These are phyloP conservation scores for Cercospora berteroae DNA, from an alignment of 2,329 filamentous ascomycete species.

Conservation along the genomic window DNA sequence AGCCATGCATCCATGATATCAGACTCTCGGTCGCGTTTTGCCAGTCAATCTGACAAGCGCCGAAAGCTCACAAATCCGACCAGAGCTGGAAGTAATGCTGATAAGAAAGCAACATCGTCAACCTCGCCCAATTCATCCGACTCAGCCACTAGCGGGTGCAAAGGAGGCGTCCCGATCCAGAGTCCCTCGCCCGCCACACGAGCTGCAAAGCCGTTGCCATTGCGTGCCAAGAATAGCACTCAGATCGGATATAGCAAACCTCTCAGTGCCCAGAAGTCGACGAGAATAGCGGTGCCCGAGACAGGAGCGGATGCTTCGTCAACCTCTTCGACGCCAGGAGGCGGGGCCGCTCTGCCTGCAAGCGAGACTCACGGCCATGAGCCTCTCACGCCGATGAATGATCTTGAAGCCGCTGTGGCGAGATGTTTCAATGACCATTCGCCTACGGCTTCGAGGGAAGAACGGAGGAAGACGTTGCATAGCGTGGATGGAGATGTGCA, in stretches of 20 bases:
- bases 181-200: not conserved
- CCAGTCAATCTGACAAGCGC: not conserved
- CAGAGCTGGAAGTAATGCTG: not conserved
- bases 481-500: not conserved
- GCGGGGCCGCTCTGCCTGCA: not conserved
- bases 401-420: constrained; percentile 13
- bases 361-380: not conserved
- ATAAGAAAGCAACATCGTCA: not conserved
- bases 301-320: not conserved
- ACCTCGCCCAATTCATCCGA: not conserved
- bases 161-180: not conserved
- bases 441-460: not conserved
- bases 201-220: not conserved
- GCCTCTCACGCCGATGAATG: not conserved
- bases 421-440: constrained; percentile 1
- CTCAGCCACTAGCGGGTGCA: not conserved
- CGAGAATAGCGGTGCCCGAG: not conserved
- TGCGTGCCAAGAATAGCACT: not conserved
- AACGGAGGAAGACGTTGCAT: constrained; percentile 15
- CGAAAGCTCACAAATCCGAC: not conserved
- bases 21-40: not conserved
- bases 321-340: not conserved
- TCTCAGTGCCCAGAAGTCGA: not conserved
- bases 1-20: not conserved
- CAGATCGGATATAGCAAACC: not conserved